These are phyloP conservation scores for Keithomyces neogunnii DNA, from an alignment of 2,329 filamentous ascomycete species.

Conservation along the genomic window DNA sequence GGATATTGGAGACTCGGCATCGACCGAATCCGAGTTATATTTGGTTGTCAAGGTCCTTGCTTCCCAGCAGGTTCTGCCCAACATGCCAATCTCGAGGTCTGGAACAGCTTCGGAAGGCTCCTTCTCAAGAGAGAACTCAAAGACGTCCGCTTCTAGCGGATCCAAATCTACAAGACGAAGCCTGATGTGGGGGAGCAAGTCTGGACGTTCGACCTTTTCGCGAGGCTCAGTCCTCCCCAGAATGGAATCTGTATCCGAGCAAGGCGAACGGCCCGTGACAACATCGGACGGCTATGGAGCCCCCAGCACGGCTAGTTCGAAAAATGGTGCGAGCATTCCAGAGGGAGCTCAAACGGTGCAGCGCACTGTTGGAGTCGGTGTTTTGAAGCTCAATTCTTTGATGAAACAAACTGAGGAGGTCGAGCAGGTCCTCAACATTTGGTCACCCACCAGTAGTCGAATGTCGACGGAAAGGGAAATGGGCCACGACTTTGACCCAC, in stretches of 20 bases:
- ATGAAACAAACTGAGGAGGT: constrained; percentile 63
- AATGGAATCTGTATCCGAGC: constrained; percentile 49
- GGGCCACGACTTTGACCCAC: constrained; percentile 60
- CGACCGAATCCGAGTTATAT: constrained; percentile 66
- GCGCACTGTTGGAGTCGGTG: constrained; percentile 67
- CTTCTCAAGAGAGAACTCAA: constrained; percentile 35
- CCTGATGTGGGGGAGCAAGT: constrained; percentile 62
- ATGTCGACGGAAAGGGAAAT: constrained; percentile 48
- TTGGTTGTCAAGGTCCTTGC: constrained; percentile 74
- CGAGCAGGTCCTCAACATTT: constrained; percentile 71
- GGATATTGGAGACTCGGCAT: constrained; percentile 56
- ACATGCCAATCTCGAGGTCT: constrained; percentile 43
- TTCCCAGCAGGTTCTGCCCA: constrained; percentile 37
- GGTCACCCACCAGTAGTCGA: constrained; percentile 52
- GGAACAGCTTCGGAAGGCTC: constrained; percentile 34
- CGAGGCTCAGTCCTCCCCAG: constrained; percentile 37
- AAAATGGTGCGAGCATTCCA: constrained; percentile 13
- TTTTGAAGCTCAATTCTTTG: constrained; percentile 66
- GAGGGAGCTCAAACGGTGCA: constrained; percentile 23
- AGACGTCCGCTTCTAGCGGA: constrained; percentile 40
- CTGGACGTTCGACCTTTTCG: constrained; percentile 45
- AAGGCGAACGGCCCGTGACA: constrained; percentile 28
- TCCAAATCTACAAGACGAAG: constrained; percentile 51
- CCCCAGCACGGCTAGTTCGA: constrained; percentile 50
- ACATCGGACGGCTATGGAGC: constrained; percentile 37